phyloP scores from a whole-genome alignment of 805 yeast species.

The Ogataea polymorpha region DNA sequence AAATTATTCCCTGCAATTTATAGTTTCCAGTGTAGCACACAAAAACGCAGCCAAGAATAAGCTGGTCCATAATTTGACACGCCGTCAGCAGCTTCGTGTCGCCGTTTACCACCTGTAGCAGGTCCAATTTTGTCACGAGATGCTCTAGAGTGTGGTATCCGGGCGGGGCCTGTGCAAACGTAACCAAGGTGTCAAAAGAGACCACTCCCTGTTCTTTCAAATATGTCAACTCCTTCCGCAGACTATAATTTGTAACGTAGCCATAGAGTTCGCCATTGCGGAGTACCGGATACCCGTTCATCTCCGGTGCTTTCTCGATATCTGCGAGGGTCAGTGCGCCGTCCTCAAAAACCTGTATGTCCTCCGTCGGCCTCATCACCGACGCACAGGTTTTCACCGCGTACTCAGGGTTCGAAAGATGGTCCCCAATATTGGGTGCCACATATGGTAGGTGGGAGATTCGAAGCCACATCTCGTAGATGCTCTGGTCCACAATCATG shows the following conservation, averaged over 20 bases:
- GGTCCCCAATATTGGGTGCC: slow-evolving; percentile 36
- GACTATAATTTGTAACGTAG: slow-evolving; percentile 38
- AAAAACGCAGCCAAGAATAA: slow-evolving; percentile 34
- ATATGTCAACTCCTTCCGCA: slow-evolving; percentile 28
- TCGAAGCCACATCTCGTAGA: slow-evolving; percentile 60
- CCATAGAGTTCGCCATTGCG: slow-evolving; percentile 39
- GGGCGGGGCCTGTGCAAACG: slow-evolving; percentile 13
- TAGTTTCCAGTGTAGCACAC: slow-evolving; percentile 29
- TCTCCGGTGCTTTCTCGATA: slow-evolving; percentile 24
- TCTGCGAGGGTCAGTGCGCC: slow-evolving; percentile 26
- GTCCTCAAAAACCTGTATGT: slow-evolving; percentile 32
- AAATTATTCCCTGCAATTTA: slow-evolving; percentile 35
- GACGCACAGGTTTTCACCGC: slow-evolving; percentile 36
- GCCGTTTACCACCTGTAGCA: slow-evolving; percentile 29
- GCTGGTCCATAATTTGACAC: slow-evolving; percentile 36
- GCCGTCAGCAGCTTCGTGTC: slow-evolving; percentile 34
- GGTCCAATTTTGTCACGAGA: slow-evolving; percentile 10
- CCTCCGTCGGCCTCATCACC: slow-evolving; percentile 34
- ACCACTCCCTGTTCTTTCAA: slow-evolving; percentile 10
- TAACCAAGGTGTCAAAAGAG: slow-evolving; percentile 17
- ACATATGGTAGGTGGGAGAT: slow-evolving; percentile 41
- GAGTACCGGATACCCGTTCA: slow-evolving; percentile 45
- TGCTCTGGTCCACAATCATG: slow-evolving; percentile 52
- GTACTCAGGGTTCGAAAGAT: slow-evolving; percentile 31
- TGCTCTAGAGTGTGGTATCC: slow-evolving; percentile 19